Evolutionary conservation across 352 stramenopile species (phyloP).

Genomic region (Phytopythium montanum): DNA sequence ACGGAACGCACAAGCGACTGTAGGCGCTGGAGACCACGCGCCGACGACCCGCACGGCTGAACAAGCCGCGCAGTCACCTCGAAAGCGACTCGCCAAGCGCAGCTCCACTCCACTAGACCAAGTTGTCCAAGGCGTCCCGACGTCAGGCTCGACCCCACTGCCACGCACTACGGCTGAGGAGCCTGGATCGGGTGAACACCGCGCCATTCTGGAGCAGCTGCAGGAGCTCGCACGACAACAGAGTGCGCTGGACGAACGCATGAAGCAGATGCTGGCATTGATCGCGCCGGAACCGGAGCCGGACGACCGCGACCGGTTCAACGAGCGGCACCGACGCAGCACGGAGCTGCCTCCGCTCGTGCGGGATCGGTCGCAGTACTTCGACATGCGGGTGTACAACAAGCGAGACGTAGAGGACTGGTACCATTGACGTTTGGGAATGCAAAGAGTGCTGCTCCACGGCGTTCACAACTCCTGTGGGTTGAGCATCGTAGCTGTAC

Average conservation of each 20-base stretch:
- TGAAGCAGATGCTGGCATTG: conserved; percentile 20
- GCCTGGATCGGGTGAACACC: background rate
- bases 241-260: conserved; percentile 24
- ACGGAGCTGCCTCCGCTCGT: conserved; percentile 13
- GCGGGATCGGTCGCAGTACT: conserved; percentile 21
- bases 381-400: conserved; percentile 4
- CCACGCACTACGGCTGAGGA: background rate
- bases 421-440: background rate
- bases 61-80: background rate
- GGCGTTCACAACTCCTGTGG: background rate
- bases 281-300: background rate
- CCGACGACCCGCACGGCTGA: background rate
- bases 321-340: conserved; percentile 28
- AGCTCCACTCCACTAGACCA: background rate
- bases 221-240: conserved; percentile 28
- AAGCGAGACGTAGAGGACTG: background rate
- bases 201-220: conserved; percentile 19
- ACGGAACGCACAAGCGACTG: background rate
- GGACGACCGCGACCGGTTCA: conserved; percentile 17
- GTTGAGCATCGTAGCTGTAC: background rate
- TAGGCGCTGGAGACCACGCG: background rate
- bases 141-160: background rate
- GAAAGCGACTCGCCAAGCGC: background rate
- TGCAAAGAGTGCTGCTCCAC: background rate
- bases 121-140: background rate